Evolutionary conservation across 345 rosid genomes (phyloP).

Genomic region (Excoecaria cochinchinensis): DNA sequence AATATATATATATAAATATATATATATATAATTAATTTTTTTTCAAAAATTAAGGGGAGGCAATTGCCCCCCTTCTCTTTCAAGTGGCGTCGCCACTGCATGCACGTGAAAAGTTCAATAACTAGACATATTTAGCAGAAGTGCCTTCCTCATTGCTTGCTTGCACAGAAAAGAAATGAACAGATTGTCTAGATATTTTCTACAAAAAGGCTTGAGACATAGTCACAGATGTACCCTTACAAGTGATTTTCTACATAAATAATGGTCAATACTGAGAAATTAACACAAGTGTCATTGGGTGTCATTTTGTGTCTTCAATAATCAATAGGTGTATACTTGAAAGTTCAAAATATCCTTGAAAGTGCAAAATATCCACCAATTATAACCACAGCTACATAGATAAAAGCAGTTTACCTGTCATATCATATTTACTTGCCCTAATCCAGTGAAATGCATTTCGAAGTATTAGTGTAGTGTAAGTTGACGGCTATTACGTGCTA

Average conservation of each 20-base stretch:
- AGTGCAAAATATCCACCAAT: not conserved
- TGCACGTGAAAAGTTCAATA: not conserved
- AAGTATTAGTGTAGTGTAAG: not conserved
- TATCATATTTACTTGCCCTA: not conserved
- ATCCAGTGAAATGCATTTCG: not conserved
- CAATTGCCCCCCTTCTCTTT: no score
- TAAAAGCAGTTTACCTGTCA: not conserved
- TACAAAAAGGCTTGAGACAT: not conserved
- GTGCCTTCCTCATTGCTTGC: not conserved
- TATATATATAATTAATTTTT: no score
- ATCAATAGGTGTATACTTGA: no score
- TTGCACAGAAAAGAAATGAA: not conserved
- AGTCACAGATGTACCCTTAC: not conserved
- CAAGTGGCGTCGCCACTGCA: no score
- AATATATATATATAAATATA: no score
- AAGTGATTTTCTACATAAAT: slow-evolving; percentile 4
- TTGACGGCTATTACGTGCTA: not conserved
- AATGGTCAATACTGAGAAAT: not conserved
- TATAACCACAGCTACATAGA: not conserved
- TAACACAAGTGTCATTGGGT: not conserved
- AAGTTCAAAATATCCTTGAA: not conserved
- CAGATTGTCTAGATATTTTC: not conserved
- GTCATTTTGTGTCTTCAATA: not conserved
- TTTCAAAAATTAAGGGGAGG: no score
- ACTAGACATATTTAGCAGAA: not conserved